A percentile compares a stretch with the other conserved stretches of the same genome.
phyloP scores from a whole-genome alignment of 208 protist genomes.

The Leishmania gerbilli region DNA sequence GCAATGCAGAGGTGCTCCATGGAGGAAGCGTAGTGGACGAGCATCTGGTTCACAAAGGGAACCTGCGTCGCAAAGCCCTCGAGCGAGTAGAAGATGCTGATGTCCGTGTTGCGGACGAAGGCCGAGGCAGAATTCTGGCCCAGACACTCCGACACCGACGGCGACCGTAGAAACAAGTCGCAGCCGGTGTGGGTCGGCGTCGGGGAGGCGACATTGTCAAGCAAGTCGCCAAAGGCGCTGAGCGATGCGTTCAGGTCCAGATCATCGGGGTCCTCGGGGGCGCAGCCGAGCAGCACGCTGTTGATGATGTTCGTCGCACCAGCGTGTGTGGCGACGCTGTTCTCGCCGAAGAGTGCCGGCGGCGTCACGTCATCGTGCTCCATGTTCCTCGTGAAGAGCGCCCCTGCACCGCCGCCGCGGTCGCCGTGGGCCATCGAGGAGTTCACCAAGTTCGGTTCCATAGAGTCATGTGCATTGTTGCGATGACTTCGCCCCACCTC shows the following conservation, averaged over 20 bases:
- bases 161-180: constrained; percentile 15
- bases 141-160: constrained; percentile 15
- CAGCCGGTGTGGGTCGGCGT: constrained; percentile 3
- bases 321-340: constrained; percentile 34
- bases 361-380: constrained; percentile 14
- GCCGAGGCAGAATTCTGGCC: constrained; percentile 4
- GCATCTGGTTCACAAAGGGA: constrained; percentile 68
- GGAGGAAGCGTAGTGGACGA: constrained; percentile 59
- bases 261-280: constrained; percentile 29
- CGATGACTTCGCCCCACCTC: too few species aligned
- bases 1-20: constrained; percentile 78
- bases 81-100: constrained; percentile 62
- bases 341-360: constrained; percentile 15
- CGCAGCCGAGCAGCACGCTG: constrained; percentile 45
- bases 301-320: constrained; percentile 47
- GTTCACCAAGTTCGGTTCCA: not conserved
- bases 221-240: constrained; percentile 14
- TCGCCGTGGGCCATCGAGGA: not conserved
- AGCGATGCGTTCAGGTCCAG: constrained; percentile 14
- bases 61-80: constrained; percentile 62
- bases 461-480: not conserved
- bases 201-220: constrained; percentile 12
- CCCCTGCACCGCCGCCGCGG: not conserved
- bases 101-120: constrained; percentile 23
- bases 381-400: constrained; percentile 11